Conservation (phyloP, 352 stramenopile genomes). For the Globisporangium solare region DNA sequence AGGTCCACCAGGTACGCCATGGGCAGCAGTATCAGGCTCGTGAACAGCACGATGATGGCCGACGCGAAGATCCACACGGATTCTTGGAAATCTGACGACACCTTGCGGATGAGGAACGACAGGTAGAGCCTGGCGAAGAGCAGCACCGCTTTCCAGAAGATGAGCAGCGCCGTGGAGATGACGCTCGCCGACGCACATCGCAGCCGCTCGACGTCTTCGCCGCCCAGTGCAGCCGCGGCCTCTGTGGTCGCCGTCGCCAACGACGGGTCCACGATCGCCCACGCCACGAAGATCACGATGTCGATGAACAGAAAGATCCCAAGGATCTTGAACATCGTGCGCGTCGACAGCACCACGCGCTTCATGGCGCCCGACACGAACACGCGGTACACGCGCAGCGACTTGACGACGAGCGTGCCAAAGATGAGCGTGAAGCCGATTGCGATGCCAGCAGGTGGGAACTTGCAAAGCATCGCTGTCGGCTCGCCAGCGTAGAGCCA, state of each 20-base stretch:
- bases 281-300: slow-evolving; percentile 25
- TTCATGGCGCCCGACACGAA: slow-evolving; percentile 40
- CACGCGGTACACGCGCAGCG: slow-evolving; percentile 23
- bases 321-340: slow-evolving; percentile 39
- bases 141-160: slow-evolving; percentile 59
- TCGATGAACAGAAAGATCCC: slow-evolving; percentile 30
- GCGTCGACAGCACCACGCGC: slow-evolving; percentile 30
- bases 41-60: slow-evolving; percentile 20
- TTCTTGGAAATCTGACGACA: slow-evolving; percentile 22
- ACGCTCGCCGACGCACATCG: background rate
- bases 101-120: slow-evolving; percentile 56
- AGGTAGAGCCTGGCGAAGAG: slow-evolving; percentile 38
- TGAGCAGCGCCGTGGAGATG: slow-evolving; percentile 45
- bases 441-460: no score
- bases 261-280: slow-evolving; percentile 8
- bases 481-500: slow-evolving; percentile 42
- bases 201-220: background rate
- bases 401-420: no score
- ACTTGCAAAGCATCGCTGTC: slow-evolving; percentile 4
- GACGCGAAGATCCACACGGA: slow-evolving; percentile 35
- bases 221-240: background rate
- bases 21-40: slow-evolving; percentile 20
- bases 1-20: slow-evolving; percentile 29
- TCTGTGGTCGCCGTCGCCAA: background rate
- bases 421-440: no score